A percentile compares a stretch with the other conserved stretches of the same genome.
phyloP scores from a whole-genome alignment of 352 stramenopile genomes.

The Pythium vanterpoolii region DNA sequence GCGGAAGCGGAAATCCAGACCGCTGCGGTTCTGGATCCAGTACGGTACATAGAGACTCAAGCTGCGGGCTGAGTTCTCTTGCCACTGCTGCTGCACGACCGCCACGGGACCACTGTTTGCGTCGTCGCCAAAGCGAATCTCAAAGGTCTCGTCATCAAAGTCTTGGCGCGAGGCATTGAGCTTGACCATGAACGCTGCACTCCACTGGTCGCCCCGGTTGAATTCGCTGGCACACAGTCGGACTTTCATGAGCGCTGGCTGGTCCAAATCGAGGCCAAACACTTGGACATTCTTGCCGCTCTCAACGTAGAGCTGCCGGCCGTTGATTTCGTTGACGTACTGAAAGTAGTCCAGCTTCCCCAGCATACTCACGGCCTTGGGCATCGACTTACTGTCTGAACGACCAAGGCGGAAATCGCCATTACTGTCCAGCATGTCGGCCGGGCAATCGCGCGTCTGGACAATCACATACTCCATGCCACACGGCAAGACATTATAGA shows the following conservation, averaged over 20 bases:
- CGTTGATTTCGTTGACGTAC: constrained; percentile 78
- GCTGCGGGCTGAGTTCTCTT: constrained; percentile 45
- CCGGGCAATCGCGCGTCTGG: constrained; percentile 66
- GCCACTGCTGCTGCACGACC: constrained; percentile 69
- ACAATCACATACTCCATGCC: constrained; percentile 84
- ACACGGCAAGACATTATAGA: constrained; percentile 82
- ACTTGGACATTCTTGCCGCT: constrained; percentile 81
- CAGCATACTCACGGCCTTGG: constrained; percentile 38
- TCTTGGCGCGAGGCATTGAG: constrained; percentile 41
- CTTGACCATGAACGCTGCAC: constrained; percentile 53
- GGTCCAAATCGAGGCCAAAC: constrained; percentile 69
- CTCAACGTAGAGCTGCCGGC: constrained; percentile 64
- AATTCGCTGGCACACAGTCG: constrained; percentile 57
- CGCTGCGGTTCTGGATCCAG: constrained; percentile 85
- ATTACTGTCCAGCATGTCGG: constrained; percentile 51
- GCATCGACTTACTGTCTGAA: constrained; percentile 31
- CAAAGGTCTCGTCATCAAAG: constrained; percentile 57
- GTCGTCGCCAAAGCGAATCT: constrained; percentile 45
- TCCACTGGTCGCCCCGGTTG: constrained; percentile 53
- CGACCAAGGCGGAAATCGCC: constrained; percentile 45
- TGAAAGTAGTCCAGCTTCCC: constrained; percentile 64
- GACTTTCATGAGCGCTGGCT: constrained; percentile 72
- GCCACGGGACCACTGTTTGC: constrained; percentile 47
- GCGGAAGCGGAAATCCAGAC: constrained; percentile 70
- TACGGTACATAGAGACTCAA: constrained; percentile 74